These are phyloP conservation scores for Exophiala calicioides DNA, from an alignment of 2,329 filamentous ascomycete species.

Conservation along the genomic window DNA sequence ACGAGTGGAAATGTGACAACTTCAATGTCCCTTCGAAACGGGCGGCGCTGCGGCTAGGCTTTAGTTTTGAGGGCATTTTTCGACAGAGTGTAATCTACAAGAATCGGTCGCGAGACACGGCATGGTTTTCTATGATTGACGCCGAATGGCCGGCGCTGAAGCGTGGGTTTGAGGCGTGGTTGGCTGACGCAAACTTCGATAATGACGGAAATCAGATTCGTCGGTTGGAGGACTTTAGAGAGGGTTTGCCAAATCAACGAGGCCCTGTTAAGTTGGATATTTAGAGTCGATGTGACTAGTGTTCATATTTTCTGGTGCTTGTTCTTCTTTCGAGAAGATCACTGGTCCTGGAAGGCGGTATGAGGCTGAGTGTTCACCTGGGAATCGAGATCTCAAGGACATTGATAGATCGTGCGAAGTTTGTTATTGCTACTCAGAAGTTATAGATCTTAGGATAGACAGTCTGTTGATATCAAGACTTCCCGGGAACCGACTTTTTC, in stretches of 20 bases:
- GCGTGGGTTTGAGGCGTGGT: constrained; percentile 55
- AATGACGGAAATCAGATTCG: constrained; percentile 53
- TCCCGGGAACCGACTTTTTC: too few species aligned
- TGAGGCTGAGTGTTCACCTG: too few species aligned
- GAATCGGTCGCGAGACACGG: constrained; percentile 59
- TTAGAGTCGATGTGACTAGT: too few species aligned
- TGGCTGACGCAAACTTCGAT: constrained; percentile 59
- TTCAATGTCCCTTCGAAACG: constrained; percentile 56
- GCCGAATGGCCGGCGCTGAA: constrained; percentile 58
- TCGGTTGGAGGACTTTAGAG: constrained; percentile 43
- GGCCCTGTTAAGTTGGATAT: constrained; percentile 13
- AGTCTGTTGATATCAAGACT: too few species aligned
- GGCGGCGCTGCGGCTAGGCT: constrained; percentile 61
- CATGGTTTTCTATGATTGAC: constrained; percentile 61
- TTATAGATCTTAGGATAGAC: too few species aligned
- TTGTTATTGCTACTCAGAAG: too few species aligned
- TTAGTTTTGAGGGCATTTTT: constrained; percentile 61
- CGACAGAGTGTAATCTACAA: constrained; percentile 63
- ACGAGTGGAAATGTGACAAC: constrained; percentile 66
- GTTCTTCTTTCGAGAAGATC: too few species aligned
- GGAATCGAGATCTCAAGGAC: too few species aligned
- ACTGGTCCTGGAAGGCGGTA: too few species aligned
- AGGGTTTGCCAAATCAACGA: constrained; percentile 2
- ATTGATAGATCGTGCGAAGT: too few species aligned
- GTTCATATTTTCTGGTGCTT: not conserved